Conservation (phyloP, 495 filamentous ascomycete genomes). For the Neurospora sp. region DNA sequence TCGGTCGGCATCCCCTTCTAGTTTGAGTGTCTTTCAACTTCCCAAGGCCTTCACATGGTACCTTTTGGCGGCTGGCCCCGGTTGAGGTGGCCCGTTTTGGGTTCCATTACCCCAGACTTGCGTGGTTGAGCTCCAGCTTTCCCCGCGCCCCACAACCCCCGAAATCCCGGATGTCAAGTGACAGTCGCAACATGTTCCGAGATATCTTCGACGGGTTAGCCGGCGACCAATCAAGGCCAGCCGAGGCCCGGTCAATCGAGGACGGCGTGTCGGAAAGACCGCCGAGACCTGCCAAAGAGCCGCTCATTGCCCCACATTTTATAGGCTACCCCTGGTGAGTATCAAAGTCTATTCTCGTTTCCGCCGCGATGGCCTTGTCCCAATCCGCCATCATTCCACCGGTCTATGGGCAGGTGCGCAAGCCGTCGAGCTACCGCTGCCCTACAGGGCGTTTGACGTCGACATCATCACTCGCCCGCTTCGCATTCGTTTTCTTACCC, state of each 20-base stretch:
- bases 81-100: not conserved
- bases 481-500: not conserved
- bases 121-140: not conserved
- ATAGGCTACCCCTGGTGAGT: not conserved
- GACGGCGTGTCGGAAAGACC: not conserved
- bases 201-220: not conserved
- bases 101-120: not conserved
- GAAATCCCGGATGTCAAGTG: not conserved
- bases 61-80: not conserved
- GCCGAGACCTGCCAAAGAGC: not conserved
- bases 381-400: not conserved
- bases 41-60: not conserved
- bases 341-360: not conserved
- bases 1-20: not conserved
- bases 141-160: not conserved
- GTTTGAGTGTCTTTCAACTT: not conserved
- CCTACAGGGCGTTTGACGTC: not conserved
- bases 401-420: not conserved
- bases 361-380: not conserved
- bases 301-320: not conserved
- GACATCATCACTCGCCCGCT: not conserved
- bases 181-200: not conserved
- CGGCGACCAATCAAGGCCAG: not conserved
- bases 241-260: not conserved
- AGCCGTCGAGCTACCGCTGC: not conserved